Conservation (phyloP, 805 yeast genomes). For the Spathaspora gorwiae region DNA sequence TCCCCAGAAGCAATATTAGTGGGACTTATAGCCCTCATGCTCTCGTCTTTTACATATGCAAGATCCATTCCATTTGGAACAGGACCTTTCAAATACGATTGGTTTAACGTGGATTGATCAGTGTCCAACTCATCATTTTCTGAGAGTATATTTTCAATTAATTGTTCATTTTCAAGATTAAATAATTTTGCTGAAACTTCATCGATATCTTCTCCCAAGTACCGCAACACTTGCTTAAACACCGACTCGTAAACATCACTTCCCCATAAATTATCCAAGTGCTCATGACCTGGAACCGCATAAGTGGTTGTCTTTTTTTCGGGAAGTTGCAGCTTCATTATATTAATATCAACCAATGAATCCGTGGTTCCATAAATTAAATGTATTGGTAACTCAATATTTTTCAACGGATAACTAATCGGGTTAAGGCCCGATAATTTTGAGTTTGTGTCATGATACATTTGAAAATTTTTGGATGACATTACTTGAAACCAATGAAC, state of each 20-base stretch:
- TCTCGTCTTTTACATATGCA: neutral
- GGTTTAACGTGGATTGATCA: conserved; percentile 5
- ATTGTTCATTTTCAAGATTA: conserved; percentile 1
- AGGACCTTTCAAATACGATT: conserved; percentile 5
- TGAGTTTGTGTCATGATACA: conserved; percentile 64
- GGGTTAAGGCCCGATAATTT: conserved; percentile 26
- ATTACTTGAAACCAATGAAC: conserved; percentile 98
- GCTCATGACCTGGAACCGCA: conserved; percentile 73
- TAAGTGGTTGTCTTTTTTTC: conserved; percentile 41
- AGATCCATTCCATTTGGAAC: neutral
- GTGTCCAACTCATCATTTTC: conserved; percentile 2
- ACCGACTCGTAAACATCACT: conserved; percentile 44
- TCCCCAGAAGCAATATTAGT: neutral
- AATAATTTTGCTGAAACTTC: conserved; percentile 4
- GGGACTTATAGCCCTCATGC: neutral
- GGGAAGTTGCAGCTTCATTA: conserved; percentile 69
- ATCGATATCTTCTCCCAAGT: conserved; percentile 13
- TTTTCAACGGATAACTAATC: conserved; percentile 35
- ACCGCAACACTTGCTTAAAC: conserved; percentile 27
- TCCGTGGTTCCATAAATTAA: conserved; percentile 77
- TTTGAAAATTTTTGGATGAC: conserved; percentile 69
- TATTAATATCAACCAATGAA: conserved; percentile 80
- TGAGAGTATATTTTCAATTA: conserved; percentile 8
- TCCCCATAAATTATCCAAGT: conserved; percentile 90
- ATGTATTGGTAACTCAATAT: conserved; percentile 58